Percentiles rank a stretch among this genome's conserved stretches.
Conservation (phyloP, 371 early-diverging fungal genomes). For the Rhizopus delemar region DNA sequence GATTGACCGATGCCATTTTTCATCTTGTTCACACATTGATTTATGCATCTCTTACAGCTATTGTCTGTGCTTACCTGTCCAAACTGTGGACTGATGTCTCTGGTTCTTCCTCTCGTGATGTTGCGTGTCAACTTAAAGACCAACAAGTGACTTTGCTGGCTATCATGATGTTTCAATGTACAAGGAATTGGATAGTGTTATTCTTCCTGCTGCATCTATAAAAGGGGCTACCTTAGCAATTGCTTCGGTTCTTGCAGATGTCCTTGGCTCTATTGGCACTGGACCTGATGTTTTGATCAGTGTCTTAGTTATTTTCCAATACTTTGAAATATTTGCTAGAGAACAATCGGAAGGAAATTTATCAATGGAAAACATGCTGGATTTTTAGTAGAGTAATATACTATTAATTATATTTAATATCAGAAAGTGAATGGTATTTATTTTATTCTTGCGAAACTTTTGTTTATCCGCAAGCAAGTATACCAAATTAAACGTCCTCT, state of each 20-base stretch:
- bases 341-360: conserved; percentile 82
- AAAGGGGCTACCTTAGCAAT: conserved; percentile 97
- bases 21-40: conserved; percentile 95
- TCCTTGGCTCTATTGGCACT: conserved; percentile 94
- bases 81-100: conserved; percentile 99
- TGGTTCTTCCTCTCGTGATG: conserved; percentile 94
- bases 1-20: conserved; percentile 75
- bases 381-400: not conserved
- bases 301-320: conserved; percentile 99
- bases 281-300: conserved; percentile 99
- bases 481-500: too few species aligned
- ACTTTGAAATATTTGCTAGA: conserved; percentile 98
- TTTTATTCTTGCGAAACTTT: too few species aligned
- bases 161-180: conserved; percentile 96
- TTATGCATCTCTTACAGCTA: conserved; percentile 91
- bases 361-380: conserved; percentile 54
- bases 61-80: conserved; percentile 94
- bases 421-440: too few species aligned
- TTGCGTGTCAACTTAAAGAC: conserved; percentile 96
- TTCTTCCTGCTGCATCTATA: conserved; percentile 94
- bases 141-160: conserved; percentile 97
- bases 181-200: conserved; percentile 98
- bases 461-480: too few species aligned
- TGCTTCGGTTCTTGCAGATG: conserved; percentile 93
- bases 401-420: too few species aligned